Conservation (phyloP, 345 rosid species). For the Trapa bicornis region DNA sequence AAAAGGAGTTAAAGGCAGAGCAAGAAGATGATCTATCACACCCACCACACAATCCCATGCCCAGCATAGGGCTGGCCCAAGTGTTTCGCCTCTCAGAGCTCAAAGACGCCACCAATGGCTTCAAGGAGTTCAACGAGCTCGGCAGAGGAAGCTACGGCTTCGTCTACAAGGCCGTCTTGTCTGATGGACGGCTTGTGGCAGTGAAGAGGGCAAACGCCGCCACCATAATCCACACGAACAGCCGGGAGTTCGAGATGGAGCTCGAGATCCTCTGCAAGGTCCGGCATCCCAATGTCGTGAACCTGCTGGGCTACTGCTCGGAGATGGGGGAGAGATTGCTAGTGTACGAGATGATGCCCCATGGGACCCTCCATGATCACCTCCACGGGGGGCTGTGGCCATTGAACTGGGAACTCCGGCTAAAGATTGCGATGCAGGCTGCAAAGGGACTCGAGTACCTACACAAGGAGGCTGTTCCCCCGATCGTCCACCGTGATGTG, state of each 20-base stretch:
- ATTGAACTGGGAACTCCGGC: conserved; percentile 51
- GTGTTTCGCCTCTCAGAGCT: conserved; percentile 72
- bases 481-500: conserved; percentile 54
- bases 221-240: conserved; percentile 77
- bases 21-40: conserved; percentile 15
- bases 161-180: conserved; percentile 66
- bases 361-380: conserved; percentile 76
- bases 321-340: conserved; percentile 89
- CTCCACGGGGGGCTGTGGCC: conserved; percentile 73
- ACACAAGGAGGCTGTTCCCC: conserved; percentile 56
- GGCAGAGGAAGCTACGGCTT: conserved; percentile 90
- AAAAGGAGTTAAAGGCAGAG: conserved; percentile 36
- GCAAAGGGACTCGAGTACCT: conserved; percentile 83
- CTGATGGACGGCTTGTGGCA: conserved; percentile 80
- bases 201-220: conserved; percentile 91
- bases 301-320: conserved; percentile 67
- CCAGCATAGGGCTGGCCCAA: conserved; percentile 60
- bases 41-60: conserved; percentile 26
- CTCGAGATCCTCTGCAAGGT: conserved; percentile 62
- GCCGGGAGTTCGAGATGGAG: conserved; percentile 68
- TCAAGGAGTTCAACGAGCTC: conserved; percentile 86
- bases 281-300: conserved; percentile 70
- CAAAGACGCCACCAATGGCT: conserved; percentile 86
- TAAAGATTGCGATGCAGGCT: conserved; percentile 59
- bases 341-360: conserved; percentile 85